These are phyloP conservation scores for Pelargonium nanum DNA, from an alignment of 345 rosid genomes.

Conservation along the genomic window DNA sequence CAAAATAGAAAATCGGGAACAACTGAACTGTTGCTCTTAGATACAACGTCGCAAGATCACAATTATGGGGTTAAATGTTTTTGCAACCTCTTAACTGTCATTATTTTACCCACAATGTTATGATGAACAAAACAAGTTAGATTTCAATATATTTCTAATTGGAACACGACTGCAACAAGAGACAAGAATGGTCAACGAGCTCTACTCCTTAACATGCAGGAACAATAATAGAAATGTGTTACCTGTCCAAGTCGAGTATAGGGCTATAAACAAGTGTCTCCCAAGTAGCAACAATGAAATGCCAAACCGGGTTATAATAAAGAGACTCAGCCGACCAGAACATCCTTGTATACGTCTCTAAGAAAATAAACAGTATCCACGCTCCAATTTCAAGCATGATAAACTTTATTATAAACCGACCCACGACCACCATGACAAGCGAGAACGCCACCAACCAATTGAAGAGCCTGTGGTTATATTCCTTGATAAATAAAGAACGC, in stretches of 20 bases:
- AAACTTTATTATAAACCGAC: conserved; percentile 84
- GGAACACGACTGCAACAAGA: too few relatives aligned
- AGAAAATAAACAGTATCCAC: conserved; percentile 88
- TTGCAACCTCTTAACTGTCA: neutral
- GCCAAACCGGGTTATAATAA: conserved; percentile 92
- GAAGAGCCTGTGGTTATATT: conserved; percentile 89
- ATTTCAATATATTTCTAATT: too few relatives aligned
- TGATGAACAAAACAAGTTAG: too few relatives aligned
- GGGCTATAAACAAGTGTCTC: conserved; percentile 92
- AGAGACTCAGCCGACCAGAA: conserved; percentile 97
- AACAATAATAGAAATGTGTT: conserved; percentile 5
- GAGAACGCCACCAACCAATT: conserved; percentile 97
- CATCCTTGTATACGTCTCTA: conserved; percentile 93
- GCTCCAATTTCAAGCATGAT: conserved; percentile 85
- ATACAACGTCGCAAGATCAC: neutral
- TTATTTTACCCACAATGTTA: too few relatives aligned
- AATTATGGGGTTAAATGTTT: neutral
- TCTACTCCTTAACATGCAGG: neutral
- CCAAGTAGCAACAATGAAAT: conserved; percentile 80
- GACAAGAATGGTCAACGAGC: too few relatives aligned
- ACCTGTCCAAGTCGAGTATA: conserved; percentile 93
- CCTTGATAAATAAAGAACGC: conserved; percentile 73
- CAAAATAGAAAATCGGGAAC: neutral
- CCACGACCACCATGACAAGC: conserved; percentile 86
- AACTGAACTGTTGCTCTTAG: neutral